Base-by-base conservation (phyloP, 1,284 basidiomycete species). In the Ganoderma resinaceum region DNA sequence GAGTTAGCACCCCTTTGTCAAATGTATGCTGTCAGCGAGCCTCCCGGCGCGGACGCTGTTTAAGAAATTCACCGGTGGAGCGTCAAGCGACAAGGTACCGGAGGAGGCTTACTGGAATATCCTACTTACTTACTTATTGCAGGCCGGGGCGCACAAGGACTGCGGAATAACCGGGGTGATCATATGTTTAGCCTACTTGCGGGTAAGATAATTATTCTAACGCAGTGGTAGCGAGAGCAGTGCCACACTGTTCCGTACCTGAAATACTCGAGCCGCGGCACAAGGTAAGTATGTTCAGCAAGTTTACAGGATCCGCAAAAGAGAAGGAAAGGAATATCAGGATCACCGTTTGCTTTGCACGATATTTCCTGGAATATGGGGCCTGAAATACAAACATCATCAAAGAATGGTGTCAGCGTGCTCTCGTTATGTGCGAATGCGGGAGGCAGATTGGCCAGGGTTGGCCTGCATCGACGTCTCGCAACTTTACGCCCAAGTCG, bases 21-120 rank as follows among this genome's bases (percentile, higher is more conserved):
- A 53, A 16, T 8, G 40, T 9, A 58, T 68, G 23, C 55, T n/a
- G 71, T 72, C 71, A 72, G 71, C 69, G 67, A 72, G 43, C 46
- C 29, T 14, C 23, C 46, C 46, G 14, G 23, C 11, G 46, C 52
- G 61, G 20, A n/a, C 33, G 35, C 59, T 43, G 23, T 35, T n/a
- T 43, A 33, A 37, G 26, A 49, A 33, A 26, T 46, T 46, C 43
- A 18, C 42, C 42, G 42, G 42, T 18, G 42, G 42, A 43, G 5
- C 42, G 20, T 43, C 23, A 9, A 49, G n/a, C 46, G 23, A 23
- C 23, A 52, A 29, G 46, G 29, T 12, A 52, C 23, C n/a, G 23
- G 46, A 52, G 46, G 3, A 5, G n/a, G n/a, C n/a, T n/a, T n/a
- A n/a, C n/a, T n/a, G 23, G 46, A 52, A 12, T 52, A 14, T 23